Evolutionary conservation across 176 grass and related monocot species (phyloP).

Genomic region (Pontederia paniculata): DNA sequence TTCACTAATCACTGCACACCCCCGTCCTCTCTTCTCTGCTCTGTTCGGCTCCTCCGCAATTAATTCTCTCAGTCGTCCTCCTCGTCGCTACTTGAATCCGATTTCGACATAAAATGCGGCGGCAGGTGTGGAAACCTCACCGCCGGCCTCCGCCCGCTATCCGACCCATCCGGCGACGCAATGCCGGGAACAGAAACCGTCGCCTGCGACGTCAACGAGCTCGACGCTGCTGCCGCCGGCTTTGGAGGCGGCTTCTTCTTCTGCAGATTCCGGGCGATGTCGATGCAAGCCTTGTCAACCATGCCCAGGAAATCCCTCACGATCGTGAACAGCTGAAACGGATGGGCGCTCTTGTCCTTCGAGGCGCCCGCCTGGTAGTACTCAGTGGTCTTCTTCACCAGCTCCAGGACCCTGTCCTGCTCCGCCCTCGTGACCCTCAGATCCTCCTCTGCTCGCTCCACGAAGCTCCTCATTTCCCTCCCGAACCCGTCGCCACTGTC

Average conservation of each 20-base stretch:
- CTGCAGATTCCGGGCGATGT: constrained; percentile 69
- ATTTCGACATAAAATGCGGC: constrained; percentile 70
- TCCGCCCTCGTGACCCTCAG: constrained; percentile 31
- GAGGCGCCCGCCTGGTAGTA: constrained; percentile 77
- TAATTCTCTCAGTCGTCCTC: constrained; percentile 24
- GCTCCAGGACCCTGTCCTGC: constrained; percentile 58
- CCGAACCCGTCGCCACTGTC: constrained; percentile 44
- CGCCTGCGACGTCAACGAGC: constrained; percentile 7
- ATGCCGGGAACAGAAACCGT: no score
- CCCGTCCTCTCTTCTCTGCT: no score
- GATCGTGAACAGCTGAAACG: constrained; percentile 73
- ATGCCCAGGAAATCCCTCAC: constrained; percentile 92
- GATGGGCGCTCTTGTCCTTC: constrained; percentile 47
- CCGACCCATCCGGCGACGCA: background rate
- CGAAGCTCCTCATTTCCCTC: constrained; percentile 54
- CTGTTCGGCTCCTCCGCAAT: no score
- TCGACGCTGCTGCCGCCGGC: background rate
- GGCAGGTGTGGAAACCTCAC: constrained; percentile 72
- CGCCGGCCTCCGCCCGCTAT: constrained; percentile 18
- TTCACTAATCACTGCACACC: no score
- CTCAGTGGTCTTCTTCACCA: constrained; percentile 61
- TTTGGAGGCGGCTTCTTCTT: constrained; percentile 27
- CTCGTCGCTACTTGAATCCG: constrained; percentile 87
- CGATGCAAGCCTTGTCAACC: constrained; percentile 86
- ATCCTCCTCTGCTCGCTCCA: constrained; percentile 44